These are phyloP conservation scores for Thelephora aurantiotincta DNA, from an alignment of 768 basidiomycete genomes.

Conservation along the genomic window DNA sequence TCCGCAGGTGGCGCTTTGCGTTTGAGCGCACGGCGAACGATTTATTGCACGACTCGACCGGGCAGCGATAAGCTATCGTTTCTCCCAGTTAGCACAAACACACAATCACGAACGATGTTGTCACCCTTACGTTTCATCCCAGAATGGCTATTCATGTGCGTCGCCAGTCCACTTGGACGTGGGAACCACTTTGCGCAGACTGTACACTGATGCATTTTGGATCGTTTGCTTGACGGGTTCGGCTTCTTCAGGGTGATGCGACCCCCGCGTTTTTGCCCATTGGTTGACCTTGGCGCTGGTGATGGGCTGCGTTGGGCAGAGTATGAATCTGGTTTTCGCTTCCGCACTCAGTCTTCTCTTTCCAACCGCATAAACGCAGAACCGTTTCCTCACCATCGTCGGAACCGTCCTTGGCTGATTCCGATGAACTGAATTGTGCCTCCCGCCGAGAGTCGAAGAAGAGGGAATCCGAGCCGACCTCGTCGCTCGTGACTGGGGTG, in stretches of 20 bases:
- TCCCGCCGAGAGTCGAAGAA: no score
- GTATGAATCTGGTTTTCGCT: no score
- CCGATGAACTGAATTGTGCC: no score
- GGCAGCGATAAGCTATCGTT: slow-evolving; percentile 29
- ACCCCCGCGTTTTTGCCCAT: no score
- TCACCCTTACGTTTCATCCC: slow-evolving; percentile 32
- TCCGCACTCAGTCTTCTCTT: no score
- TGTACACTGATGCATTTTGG: slow-evolving; percentile 35
- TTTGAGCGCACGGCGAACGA: slow-evolving; percentile 71
- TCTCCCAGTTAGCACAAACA: neutral
- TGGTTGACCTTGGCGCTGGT: no score
- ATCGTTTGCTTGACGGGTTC: slow-evolving; percentile 12
- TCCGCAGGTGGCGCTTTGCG: slow-evolving; percentile 66
- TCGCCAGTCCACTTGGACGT: slow-evolving; percentile 34
- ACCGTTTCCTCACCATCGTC: no score
- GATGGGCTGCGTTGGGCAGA: no score
- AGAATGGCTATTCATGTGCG: slow-evolving; percentile 40
- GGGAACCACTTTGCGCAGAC: slow-evolving; percentile 33
- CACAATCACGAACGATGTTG: slow-evolving; percentile 2
- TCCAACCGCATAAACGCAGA: no score
- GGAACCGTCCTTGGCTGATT: no score
- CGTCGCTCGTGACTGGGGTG: no score
- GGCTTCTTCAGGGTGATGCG: slow-evolving; percentile 13
- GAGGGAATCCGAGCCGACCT: no score
- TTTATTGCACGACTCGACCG: slow-evolving; percentile 44